A percentile compares a stretch with the other conserved stretches of the same genome.
Evolutionary conservation across 805 yeast species (phyloP).

Genomic region (Zygosaccharomyces pseudorouxii): DNA sequence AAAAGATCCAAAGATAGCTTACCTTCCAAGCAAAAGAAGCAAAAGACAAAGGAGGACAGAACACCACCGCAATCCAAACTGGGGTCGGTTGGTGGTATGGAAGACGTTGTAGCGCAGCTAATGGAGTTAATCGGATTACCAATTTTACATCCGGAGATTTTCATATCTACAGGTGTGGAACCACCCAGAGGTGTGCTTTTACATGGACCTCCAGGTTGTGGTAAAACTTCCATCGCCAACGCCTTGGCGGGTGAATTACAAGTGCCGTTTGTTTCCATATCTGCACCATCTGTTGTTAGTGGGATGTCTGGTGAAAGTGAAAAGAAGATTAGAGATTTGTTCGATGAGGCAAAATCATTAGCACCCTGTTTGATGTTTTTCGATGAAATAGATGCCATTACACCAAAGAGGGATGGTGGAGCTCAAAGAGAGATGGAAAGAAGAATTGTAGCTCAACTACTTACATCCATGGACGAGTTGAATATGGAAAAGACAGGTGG

Average conservation of each 20-base stretch:
- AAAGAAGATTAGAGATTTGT: slow-evolving; percentile 85
- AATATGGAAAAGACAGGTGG: slow-evolving; percentile 85
- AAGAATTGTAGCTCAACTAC: slow-evolving; percentile 89
- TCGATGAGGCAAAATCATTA: slow-evolving; percentile 81
- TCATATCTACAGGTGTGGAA: slow-evolving; percentile 79
- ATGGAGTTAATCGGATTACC: slow-evolving; percentile 92
- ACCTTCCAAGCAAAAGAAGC: slow-evolving; percentile 36
- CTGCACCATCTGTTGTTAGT: slow-evolving; percentile 94
- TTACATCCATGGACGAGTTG: slow-evolving; percentile 92
- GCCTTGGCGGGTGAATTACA: slow-evolving; percentile 93
- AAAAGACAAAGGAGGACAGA: slow-evolving; percentile 49
- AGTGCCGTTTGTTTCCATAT: slow-evolving; percentile 84
- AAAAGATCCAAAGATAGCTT: slow-evolving; percentile 48
- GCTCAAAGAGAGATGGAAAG: slow-evolving; percentile 98
- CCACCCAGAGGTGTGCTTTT: slow-evolving; percentile 90
- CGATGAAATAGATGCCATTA: slow-evolving; percentile 97
- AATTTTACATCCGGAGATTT: slow-evolving; percentile 88
- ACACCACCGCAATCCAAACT: slow-evolving; percentile 66
- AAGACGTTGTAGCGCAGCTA: slow-evolving; percentile 73
- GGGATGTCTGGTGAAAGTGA: slow-evolving; percentile 99
- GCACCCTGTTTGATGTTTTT: slow-evolving; percentile 93
- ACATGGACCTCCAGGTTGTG: slow-evolving; percentile 99
- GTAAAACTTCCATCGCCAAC: slow-evolving; percentile 93
- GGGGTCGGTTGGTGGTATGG: slow-evolving; percentile 84
- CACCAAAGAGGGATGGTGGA: slow-evolving; percentile 91